phyloP scores from a whole-genome alignment of 768 basidiomycete species.

The Leucocoprinus birnbaumii region DNA sequence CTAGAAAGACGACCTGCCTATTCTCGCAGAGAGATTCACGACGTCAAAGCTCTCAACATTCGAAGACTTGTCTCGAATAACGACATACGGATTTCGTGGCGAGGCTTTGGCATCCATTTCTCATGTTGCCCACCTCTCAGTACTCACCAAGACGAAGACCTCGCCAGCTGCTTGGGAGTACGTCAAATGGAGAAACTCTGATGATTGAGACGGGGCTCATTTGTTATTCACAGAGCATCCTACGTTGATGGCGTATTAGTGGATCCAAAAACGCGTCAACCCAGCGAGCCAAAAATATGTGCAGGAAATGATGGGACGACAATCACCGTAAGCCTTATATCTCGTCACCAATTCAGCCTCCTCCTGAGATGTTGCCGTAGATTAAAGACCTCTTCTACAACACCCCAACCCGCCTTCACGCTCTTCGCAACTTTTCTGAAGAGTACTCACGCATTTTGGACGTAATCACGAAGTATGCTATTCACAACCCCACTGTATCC shows the following conservation, averaged over 20 bases:
- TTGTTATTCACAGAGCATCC: slow-evolving; percentile 64
- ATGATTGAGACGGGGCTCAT: no score
- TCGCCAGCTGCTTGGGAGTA: slow-evolving; percentile 93
- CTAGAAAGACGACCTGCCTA: slow-evolving; percentile 84
- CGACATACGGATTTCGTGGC: slow-evolving; percentile 95
- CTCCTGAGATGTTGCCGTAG: slow-evolving; percentile 34
- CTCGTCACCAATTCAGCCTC: not conserved
- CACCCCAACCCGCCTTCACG: slow-evolving; percentile 81
- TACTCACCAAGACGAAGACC: slow-evolving; percentile 84
- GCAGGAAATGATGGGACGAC: slow-evolving; percentile 95
- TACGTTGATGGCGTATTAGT: slow-evolving; percentile 79
- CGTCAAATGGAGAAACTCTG: no score
- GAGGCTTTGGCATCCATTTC: slow-evolving; percentile 97
- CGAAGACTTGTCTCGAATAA: slow-evolving; percentile 78
- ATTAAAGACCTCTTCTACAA: slow-evolving; percentile 97
- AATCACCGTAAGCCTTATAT: slow-evolving; percentile 58
- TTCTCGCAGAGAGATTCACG: slow-evolving; percentile 92
- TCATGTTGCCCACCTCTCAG: slow-evolving; percentile 85
- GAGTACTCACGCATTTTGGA: slow-evolving; percentile 92
- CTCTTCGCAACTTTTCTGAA: slow-evolving; percentile 81
- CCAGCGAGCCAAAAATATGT: slow-evolving; percentile 78
- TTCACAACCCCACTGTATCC: slow-evolving; percentile 87
- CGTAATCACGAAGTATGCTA: slow-evolving; percentile 88
- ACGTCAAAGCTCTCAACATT: slow-evolving; percentile 90
- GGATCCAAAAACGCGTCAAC: slow-evolving; percentile 67